These are phyloP conservation scores for Picochlorum sp. DNA, from an alignment of 139 green algal species.

Conservation along the genomic window DNA sequence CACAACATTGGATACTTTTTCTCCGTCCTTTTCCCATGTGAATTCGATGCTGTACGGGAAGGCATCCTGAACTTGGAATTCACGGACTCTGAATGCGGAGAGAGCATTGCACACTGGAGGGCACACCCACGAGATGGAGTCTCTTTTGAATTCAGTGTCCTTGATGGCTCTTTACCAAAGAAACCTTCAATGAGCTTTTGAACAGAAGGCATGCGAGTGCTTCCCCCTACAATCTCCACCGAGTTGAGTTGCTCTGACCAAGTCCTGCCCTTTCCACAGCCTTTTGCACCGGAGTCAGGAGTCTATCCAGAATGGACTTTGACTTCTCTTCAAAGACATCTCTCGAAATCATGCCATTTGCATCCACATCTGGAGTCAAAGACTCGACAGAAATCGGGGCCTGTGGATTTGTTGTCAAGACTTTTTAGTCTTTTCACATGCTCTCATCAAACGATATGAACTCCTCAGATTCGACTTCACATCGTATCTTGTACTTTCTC, in stretches of 20 bases:
- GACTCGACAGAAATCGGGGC: conserved; percentile 86
- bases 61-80: conserved; percentile 91
- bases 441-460: conserved; percentile 71
- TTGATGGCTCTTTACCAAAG: conserved; percentile 50
- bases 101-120: conserved; percentile 98
- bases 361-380: conserved; percentile 90
- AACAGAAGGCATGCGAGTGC: conserved; percentile 78
- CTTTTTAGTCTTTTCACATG: conserved; percentile 77
- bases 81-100: conserved; percentile 92
- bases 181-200: conserved; percentile 36
- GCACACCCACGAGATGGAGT: conserved; percentile 82
- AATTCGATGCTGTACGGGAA: conserved; percentile 77
- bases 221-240: conserved; percentile 87
- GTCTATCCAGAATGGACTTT: conserved; percentile 45
- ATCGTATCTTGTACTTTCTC: conserved; percentile 80
- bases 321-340: conserved; percentile 86
- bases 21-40: conserved; percentile 76
- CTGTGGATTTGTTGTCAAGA: conserved; percentile 86
- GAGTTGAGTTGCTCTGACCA: conserved; percentile 56
- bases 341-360: conserved; percentile 52
- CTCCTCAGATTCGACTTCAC: conserved; percentile 69
- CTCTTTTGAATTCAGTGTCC: conserved; percentile 96
- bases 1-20: conserved; percentile 39
- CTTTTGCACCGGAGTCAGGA: conserved; percentile 24
- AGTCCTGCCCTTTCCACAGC: conserved; percentile 61